These are phyloP conservation scores for Extremus antarcticus DNA, from an alignment of 495 filamentous ascomycete species.

Conservation along the genomic window DNA sequence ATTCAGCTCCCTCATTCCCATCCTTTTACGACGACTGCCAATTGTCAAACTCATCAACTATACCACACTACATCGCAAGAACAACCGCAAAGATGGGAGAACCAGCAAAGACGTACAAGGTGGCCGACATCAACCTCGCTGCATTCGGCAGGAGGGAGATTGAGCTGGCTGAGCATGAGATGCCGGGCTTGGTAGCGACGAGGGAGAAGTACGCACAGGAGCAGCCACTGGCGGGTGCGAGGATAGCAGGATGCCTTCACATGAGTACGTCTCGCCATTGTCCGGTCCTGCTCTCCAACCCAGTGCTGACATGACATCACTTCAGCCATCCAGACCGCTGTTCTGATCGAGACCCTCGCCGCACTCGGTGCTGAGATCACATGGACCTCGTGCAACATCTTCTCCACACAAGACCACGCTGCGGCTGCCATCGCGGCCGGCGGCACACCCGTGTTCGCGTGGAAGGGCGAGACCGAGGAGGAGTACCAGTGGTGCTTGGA, in stretches of 20 bases:
- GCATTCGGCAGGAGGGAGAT: slow-evolving; percentile 99
- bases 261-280: slow-evolving; percentile 57
- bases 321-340: slow-evolving; percentile 90
- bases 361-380: slow-evolving; percentile 94
- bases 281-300: not conserved
- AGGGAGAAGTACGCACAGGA: slow-evolving; percentile 79
- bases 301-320: not conserved
- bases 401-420: slow-evolving; percentile 97
- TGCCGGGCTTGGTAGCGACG: slow-evolving; percentile 95
- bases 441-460: slow-evolving; percentile 94
- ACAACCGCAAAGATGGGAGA: slow-evolving; percentile 46
- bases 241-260: slow-evolving; percentile 94
- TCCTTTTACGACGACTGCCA: not conserved
- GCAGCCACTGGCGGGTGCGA: slow-evolving; percentile 81
- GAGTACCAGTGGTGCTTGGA: slow-evolving; percentile 99
- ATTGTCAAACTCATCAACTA: not conserved
- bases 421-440: slow-evolving; percentile 91
- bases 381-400: slow-evolving; percentile 97
- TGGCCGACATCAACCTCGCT: slow-evolving; percentile 92
- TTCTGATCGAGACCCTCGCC: slow-evolving; percentile 93
- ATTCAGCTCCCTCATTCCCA: too few relatives aligned
- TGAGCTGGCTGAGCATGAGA: slow-evolving; percentile 96
- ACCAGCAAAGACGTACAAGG: slow-evolving; percentile 90
- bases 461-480: slow-evolving; percentile 99
- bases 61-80: slow-evolving; percentile 12